Evolutionary conservation across 345 rosid species (phyloP), one percentile per base, ranked within the genome.

Genomic region (Populus euphratica): DNA sequence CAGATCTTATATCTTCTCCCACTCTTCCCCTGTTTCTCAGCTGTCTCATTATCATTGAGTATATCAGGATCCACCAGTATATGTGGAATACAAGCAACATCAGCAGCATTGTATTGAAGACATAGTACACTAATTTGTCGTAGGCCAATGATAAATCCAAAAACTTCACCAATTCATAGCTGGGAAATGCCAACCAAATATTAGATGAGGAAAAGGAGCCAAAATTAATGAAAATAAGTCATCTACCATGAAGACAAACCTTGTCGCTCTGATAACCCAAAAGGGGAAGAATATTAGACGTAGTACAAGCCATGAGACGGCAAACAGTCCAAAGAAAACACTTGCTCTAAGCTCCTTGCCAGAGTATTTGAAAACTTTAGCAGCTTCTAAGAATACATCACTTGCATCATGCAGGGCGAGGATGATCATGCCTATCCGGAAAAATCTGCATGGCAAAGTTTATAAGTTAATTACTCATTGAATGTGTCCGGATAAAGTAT

Each of bases 1-100:
- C 99, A 20, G 96, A 92, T 94, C 99, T 92, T 76, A 96, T 94
- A 82, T 94, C 98, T 86, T 94, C 98, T 64, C 97, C 99, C 5
- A 96, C 94, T 86, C 85, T 81, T 86, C 99, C 98, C 69, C 92
- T 90, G 86, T 96, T 96, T 82, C 87, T 84, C 38, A 94, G 90
- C 73, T 92, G 97, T 87, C 88, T 89, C 80, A 47, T 85, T 69
- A 94, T 92, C 99, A 94, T 96, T 43, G 93, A 82, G 77, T 84
- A 92, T 69, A 96, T 96, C 75, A 96, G 95, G 84, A 83, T 72
- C 99, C 98, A 96, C 99, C 99, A 96, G 83, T 96, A 96, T 68
- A 94, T 81, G 83, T 96, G 99, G 91, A 94, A 96, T 38, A 90
- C 92, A 73, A 96, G 88, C 73, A 96, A 84, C 87, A 72, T 92